These are phyloP conservation scores for Glaciozyma antarctica DNA, from an alignment of 768 basidiomycete species.

Conservation along the genomic window DNA sequence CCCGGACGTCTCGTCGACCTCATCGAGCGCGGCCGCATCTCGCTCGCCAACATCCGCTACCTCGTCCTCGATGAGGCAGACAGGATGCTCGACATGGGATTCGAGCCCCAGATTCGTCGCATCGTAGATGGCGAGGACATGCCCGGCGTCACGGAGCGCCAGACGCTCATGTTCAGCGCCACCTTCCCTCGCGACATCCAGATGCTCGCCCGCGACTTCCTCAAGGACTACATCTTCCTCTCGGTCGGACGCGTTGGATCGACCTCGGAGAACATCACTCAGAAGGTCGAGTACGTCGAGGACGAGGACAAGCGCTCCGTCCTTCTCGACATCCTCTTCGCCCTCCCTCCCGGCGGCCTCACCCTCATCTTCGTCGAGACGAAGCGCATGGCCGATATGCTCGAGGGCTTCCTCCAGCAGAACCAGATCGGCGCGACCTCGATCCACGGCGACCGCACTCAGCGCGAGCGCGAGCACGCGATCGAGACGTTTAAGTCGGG, in stretches of 20 bases:
- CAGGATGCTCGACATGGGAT: conserved; percentile 99
- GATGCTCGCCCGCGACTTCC: conserved; percentile 85
- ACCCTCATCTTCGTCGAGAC: conserved; percentile 98
- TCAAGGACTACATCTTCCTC: conserved; percentile 98
- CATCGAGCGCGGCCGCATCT: conserved; percentile 95
- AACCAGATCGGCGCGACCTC: conserved; percentile 83
- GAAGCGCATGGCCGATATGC: conserved; percentile 97
- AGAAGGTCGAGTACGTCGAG: conserved; percentile 91
- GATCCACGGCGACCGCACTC: conserved; percentile 95
- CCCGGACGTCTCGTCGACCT: conserved; percentile 96
- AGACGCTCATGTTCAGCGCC: conserved; percentile 99
- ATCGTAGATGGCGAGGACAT: conserved; percentile 99
- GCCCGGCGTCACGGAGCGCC: conserved; percentile 82
- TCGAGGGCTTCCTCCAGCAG: conserved; percentile 85
- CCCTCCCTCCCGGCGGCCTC: conserved; percentile 63
- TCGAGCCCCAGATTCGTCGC: conserved; percentile 92
- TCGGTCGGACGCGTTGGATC: conserved; percentile 97
- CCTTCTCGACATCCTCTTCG: conserved; percentile 81
- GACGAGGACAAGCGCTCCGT: conserved; percentile 95
- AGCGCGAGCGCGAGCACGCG: conserved; percentile 93
- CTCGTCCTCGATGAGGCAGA: conserved; percentile 98
- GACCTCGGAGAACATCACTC: conserved; percentile 98
- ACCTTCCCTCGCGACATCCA: conserved; percentile 99
- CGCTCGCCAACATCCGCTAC: conserved; percentile 90
- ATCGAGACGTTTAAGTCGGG: conserved; percentile 91